Base-by-base conservation (phyloP, 306 rosid species). In the Vicia sativa region DNA sequence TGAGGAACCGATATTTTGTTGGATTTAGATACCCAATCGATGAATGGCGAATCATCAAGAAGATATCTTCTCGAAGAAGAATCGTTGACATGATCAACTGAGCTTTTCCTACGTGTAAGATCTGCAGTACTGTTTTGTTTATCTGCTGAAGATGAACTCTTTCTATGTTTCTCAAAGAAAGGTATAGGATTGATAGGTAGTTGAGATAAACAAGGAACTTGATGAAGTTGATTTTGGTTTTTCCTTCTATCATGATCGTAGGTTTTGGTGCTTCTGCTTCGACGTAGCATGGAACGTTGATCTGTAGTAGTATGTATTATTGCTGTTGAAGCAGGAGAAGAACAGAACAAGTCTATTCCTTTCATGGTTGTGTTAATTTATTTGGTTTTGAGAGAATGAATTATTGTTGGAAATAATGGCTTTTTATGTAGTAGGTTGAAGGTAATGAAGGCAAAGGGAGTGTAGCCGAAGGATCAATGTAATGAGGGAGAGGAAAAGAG, bases 321-420 rank as follows among this genome's bases (percentile, higher is more conserved):
- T 45, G 89, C 87, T 39, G 93, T 91, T 65, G 96, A 86, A 76
- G 88, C 75, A 35, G 87, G 71, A 45, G 96, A 87, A 57, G 93
- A 67, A 81, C 97, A 91, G 62, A 81, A 80, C 56, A 87, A 19
- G 52, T 91, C 88, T 80, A 83, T 78, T 76, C 84, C 31, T 70
- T 83, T 88, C 93, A 85, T 91, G 56, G 49, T 9, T 49, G 6
- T 49, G 6, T 9, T 50, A 4, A 26, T n/a, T 44, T 42, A 2
- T 38, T 49, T 4, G 74, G 2, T 56, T 1, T 55, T 7, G 43
- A 15, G 44, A 34, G 37, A 70, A 70, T 14, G 31, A 18, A 5
- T 12, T 55, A 13, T 55, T 45, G 38, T 26, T 54, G 35, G 53
- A 62, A 62, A 54, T 15, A 31, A 45, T 54, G 75, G 53, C 49